These are phyloP conservation scores for Suillus cothurnatus DNA, from an alignment of 768 basidiomycete species.

Conservation along the genomic window DNA sequence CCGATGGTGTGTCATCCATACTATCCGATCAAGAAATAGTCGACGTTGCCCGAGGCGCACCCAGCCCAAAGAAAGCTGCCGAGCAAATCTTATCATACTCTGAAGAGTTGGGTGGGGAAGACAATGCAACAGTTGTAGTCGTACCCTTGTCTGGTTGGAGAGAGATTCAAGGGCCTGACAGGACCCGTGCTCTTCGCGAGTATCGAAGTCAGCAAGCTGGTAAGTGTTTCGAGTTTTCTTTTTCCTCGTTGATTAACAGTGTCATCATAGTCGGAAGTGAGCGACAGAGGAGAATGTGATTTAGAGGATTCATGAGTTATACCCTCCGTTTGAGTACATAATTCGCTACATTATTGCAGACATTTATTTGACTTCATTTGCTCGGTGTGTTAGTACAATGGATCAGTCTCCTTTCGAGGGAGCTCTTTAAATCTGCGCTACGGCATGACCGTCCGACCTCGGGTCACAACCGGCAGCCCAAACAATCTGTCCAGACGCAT, in stretches of 20 bases:
- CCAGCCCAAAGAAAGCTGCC: conserved; percentile 80
- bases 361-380: conserved; percentile 6
- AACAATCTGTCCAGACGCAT: conserved; percentile 68
- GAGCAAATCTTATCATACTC: conserved; percentile 81
- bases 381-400: not conserved
- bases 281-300: conserved; percentile 66
- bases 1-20: conserved; percentile 90
- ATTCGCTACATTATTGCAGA: conserved; percentile 4
- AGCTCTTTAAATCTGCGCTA: conserved; percentile 67
- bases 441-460: conserved; percentile 87
- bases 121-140: conserved; percentile 91
- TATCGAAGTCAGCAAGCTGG: conserved; percentile 73
- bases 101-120: conserved; percentile 80
- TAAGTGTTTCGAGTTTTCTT: conserved; percentile 27
- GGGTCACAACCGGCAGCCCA: conserved; percentile 97
- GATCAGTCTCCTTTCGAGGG: not conserved
- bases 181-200: conserved; percentile 79
- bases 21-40: conserved; percentile 94
- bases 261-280: conserved; percentile 55
- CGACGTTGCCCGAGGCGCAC: conserved; percentile 77
- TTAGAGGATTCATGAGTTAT: not conserved
- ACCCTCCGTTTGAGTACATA: conserved; percentile 10
- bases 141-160: conserved; percentile 95
- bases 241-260: conserved; percentile 7
- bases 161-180: conserved; percentile 74